Evolutionary conservation across 345 rosid genomes (phyloP).

Genomic region (Abelmoschus esculentus): DNA sequence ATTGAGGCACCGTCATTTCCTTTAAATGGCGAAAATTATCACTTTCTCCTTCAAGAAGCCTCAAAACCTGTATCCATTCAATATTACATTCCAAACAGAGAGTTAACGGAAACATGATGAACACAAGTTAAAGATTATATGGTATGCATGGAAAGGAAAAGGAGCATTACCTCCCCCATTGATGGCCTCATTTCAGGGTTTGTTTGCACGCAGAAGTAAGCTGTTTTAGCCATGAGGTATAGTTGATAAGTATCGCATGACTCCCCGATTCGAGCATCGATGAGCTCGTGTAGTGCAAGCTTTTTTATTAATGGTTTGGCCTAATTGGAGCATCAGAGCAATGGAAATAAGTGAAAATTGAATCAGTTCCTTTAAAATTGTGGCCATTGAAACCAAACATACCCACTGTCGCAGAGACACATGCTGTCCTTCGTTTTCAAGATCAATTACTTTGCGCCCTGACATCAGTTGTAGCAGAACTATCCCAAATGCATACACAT

Average conservation of each 20-base stretch:
- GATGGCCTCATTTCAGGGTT: constrained; percentile 53
- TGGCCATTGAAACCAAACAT: constrained; percentile 5
- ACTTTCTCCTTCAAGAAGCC: constrained; percentile 41
- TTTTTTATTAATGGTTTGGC: constrained; percentile 42
- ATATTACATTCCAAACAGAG: neutral
- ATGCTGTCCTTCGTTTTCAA: constrained; percentile 18
- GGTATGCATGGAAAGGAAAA: too few species aligned
- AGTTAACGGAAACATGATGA: neutral
- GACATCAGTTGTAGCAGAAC: constrained; percentile 48
- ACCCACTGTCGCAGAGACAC: constrained; percentile 55
- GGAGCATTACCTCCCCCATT: constrained; percentile 39
- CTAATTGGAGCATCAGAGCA: constrained; percentile 20
- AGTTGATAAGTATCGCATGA: constrained; percentile 29
- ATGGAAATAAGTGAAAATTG: neutral
- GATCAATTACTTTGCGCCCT: constrained; percentile 38
- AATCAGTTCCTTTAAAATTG: neutral
- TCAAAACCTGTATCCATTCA: constrained; percentile 31
- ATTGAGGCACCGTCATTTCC: too few species aligned
- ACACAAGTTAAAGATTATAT: neutral
- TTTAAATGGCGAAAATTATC: constrained; percentile 16
- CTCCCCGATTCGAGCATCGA: constrained; percentile 35
- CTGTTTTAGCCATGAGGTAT: constrained; percentile 41
- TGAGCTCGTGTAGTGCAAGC: constrained; percentile 41
- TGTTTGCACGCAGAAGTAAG: constrained; percentile 31
- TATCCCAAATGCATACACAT: constrained; percentile 57